Percentiles rank a stretch among this genome's conserved stretches.
Conservation (phyloP, 257 asterid genomes). For the Penstemon davidsonii region DNA sequence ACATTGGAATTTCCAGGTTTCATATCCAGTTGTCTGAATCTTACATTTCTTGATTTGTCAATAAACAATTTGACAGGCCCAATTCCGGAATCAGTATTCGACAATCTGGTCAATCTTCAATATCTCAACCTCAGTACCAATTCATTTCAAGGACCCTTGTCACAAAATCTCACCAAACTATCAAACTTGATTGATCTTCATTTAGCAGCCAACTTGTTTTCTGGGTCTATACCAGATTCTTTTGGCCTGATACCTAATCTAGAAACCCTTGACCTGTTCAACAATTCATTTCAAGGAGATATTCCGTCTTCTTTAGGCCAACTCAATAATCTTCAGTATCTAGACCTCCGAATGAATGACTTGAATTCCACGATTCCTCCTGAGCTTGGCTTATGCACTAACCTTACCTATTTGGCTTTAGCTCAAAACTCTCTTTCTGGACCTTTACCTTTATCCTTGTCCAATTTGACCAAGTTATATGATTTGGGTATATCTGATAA, state of each 20-base stretch:
- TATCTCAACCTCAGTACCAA: conserved; percentile 49
- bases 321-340: conserved; percentile 34
- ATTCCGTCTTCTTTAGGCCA: conserved; percentile 45
- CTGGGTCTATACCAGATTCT: conserved; percentile 52
- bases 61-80: conserved; percentile 50
- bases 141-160: conserved; percentile 51
- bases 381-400: conserved; percentile 50
- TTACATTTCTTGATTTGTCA: conserved; percentile 67
- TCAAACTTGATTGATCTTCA: conserved; percentile 49
- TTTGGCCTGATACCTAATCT: conserved; percentile 41
- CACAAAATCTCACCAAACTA: conserved; percentile 47
- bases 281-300: conserved; percentile 60
- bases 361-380: conserved; percentile 47
- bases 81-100: conserved; percentile 58
- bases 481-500: conserved; percentile 66
- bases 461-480: conserved; percentile 51
- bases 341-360: conserved; percentile 36
- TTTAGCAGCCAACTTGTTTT: conserved; percentile 42
- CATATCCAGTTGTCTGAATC: conserved; percentile 48
- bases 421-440: conserved; percentile 56
- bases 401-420: conserved; percentile 42
- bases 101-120: conserved; percentile 49
- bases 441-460: conserved; percentile 60
- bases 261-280: conserved; percentile 40
- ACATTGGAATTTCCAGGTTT: conserved; percentile 59